Percentiles rank a stretch among this genome's conserved stretches.
phyloP scores from a whole-genome alignment of 352 stramenopile genomes.

The Globisporangium middletonii region DNA sequence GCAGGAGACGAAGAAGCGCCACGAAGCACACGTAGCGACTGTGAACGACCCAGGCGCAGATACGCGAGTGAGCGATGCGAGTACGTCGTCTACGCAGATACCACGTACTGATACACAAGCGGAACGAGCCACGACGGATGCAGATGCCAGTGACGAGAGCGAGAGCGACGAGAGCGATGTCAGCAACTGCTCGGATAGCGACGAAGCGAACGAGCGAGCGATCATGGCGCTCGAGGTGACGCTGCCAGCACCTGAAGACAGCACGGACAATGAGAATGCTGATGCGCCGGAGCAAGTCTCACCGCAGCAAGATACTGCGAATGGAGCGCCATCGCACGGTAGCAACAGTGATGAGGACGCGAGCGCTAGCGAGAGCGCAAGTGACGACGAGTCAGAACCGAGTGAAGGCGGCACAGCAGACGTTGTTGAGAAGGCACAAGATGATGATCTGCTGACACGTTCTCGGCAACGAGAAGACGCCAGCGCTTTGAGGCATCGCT shows the following conservation, averaged over 20 bases:
- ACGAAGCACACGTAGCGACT: too few relatives aligned
- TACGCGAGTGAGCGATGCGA: too few relatives aligned
- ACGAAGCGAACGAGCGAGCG: constrained; percentile 44
- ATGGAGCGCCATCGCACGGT: neutral
- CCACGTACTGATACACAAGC: neutral
- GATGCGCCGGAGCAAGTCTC: neutral
- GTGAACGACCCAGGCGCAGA: too few relatives aligned
- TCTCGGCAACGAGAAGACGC: too few relatives aligned
- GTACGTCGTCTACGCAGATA: neutral
- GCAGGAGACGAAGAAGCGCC: constrained; percentile 1
- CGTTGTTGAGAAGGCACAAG: neutral
- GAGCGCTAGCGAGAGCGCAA: neutral
- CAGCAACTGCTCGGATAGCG: constrained; percentile 60
- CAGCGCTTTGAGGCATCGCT: neutral
- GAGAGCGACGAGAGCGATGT: constrained; percentile 57
- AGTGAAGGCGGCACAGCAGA: constrained; percentile 1
- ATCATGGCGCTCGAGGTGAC: constrained; percentile 44
- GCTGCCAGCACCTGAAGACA: neutral
- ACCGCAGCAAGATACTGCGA: neutral
- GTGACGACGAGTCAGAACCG: constrained; percentile 2
- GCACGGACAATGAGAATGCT: constrained; percentile 1
- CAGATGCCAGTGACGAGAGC: constrained; percentile 9
- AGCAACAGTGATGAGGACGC: neutral
- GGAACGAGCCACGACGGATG: neutral
- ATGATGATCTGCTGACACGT: neutral